Base-by-base conservation (phyloP, 2,329 filamentous ascomycete species). In the Lecanoromycetidae sp. region DNA sequence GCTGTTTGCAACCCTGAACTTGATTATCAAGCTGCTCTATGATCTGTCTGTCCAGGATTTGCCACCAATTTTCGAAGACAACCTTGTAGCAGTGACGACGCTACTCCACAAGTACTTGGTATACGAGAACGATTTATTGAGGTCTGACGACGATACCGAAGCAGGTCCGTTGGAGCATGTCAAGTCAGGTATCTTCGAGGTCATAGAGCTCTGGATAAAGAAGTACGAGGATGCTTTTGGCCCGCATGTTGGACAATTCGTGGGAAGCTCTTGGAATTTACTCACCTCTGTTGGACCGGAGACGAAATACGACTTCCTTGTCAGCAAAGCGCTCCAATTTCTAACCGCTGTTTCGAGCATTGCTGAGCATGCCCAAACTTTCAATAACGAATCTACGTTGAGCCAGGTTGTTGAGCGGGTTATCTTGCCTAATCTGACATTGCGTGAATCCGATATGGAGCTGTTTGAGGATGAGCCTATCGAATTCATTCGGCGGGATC, bases 391-490 rank as follows among this genome's bases (percentile, higher is more conserved):
- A 58, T 74, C 76, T 4, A 82, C 86, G 3, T 70, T 96, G 29
- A 79, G 80, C 15, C 84, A 94, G 62, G 85, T 98, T 44, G 85
- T 95, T 8, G 87, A 96, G 63, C 94, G 94, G 67, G 91, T 96
- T 49, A 85, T 98, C 48, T 68, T 98, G 54, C 90, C 91, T 8
- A 98, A 98, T 59, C 79, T 98, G 49, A 83, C 84, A 13, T 70
- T 98, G 51, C 80, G 93, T 55, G 91, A 95, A 59, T 91, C 88
- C 0, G 93, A 98, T 55, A 76, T 94, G 46, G 91, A 98, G 63
- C 75, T 94, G 55, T 96, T 98, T 57, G 91, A 98, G 62, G 93
- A 98, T 61, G 93, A 98, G 68, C 91, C 91, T 0, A 98, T 98
- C 55, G 91, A 98, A 64, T 98, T 94, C 61, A 98, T 98, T 60